These are phyloP conservation scores for Chlorella sp. DNA, from an alignment of 139 green algal genomes.

Conservation along the genomic window DNA sequence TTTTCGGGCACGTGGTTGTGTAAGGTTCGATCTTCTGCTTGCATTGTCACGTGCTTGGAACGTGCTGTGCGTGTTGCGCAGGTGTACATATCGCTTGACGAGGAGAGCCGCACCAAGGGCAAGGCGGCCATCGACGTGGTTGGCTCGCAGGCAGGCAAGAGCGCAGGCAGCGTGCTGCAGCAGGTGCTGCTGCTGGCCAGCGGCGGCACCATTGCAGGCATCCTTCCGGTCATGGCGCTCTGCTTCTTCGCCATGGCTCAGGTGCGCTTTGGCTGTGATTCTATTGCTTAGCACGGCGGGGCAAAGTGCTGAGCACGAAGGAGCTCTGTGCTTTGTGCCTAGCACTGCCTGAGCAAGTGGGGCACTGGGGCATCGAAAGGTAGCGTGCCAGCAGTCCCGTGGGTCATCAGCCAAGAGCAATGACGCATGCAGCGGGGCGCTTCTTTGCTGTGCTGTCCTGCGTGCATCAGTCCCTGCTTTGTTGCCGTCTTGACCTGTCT, in stretches of 20 bases:
- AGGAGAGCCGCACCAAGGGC: conserved; percentile 71
- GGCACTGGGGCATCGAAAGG: no score
- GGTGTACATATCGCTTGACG: conserved; percentile 59
- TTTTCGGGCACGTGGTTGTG: background rate
- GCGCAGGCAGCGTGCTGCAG: conserved; percentile 41
- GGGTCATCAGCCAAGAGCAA: background rate
- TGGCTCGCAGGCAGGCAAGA: conserved; percentile 28
- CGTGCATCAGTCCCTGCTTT: no score
- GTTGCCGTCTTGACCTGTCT: background rate
- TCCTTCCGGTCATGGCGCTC: conserved; percentile 64
- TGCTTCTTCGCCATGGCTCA: conserved; percentile 66
- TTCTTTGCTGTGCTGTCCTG: no score
- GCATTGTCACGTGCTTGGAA: no score
- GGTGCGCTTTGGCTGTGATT: no score
- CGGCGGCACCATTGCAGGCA: conserved; percentile 55
- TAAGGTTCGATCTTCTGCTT: no score
- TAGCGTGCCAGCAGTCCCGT: background rate
- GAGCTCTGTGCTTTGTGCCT: no score
- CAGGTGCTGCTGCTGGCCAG: conserved; percentile 54
- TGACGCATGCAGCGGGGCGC: no score
- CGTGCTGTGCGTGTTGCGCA: background rate
- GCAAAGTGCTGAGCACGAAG: no score
- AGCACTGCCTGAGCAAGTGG: no score
- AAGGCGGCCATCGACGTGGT: conserved; percentile 83
- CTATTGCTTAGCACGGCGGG: no score